Percentiles rank a stretch among this genome's conserved stretches.
Conservation (phyloP, 1,284 basidiomycete species). For the Puccinia triticina region DNA sequence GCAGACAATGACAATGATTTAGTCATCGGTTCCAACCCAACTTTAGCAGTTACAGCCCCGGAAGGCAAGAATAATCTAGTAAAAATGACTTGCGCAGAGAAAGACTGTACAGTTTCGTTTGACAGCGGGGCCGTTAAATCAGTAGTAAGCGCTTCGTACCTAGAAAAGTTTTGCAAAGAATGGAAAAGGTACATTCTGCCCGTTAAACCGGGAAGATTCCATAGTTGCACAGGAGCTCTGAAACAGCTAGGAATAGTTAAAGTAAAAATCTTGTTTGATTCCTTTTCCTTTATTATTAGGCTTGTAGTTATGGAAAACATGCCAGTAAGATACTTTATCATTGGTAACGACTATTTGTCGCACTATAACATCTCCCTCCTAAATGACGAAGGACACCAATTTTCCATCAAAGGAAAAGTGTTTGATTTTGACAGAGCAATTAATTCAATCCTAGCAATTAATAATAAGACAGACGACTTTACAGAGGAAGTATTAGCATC, state of each 20-base stretch:
- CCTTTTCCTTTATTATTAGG: not conserved
- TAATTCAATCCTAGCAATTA: not conserved
- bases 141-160: not conserved
- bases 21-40: no score
- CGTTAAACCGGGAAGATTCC: not conserved
- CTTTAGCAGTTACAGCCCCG: no score
- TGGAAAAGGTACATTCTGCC: not conserved
- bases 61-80: not conserved
- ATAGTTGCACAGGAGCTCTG: not conserved
- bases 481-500: not conserved
- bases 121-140: not conserved
- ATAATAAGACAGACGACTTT: not conserved
- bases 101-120: not conserved
- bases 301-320: conserved; percentile 5
- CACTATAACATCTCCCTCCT: not conserved
- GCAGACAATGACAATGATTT: no score
- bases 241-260: not conserved
- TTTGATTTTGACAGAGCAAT: not conserved
- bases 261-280: not conserved
- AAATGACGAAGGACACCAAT: not conserved
- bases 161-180: not conserved
- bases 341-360: not conserved
- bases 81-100: not conserved
- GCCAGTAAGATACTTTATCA: not conserved
- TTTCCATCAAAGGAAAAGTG: not conserved